These are phyloP conservation scores for Paratinospora sagittata DNA, from an alignment of 164 flowering plant species.

Conservation along the genomic window DNA sequence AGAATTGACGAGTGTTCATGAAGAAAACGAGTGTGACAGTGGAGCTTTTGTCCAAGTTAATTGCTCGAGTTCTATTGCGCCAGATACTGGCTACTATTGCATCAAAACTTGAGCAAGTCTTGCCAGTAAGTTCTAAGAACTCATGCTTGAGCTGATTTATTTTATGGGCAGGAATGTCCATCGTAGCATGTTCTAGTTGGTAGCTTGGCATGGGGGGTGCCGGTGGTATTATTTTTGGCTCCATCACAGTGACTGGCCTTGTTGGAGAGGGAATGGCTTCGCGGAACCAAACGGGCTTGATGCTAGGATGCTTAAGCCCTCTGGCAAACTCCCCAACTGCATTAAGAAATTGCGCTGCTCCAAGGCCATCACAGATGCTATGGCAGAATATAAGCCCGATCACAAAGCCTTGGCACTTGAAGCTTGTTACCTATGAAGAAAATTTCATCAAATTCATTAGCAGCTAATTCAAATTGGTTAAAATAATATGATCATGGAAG, in stretches of 20 bases:
- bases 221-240: conserved; percentile 13
- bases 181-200: conserved; percentile 35
- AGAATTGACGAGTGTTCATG: conserved; percentile 43
- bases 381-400: conserved; percentile 63
- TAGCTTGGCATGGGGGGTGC: conserved; percentile 34
- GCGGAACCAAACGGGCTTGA: conserved; percentile 43
- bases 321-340: conserved; percentile 58
- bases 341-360: conserved; percentile 61
- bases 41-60: conserved; percentile 16
- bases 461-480: too few species aligned
- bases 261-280: conserved; percentile 32
- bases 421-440: conserved; percentile 42
- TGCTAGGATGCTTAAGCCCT: conserved; percentile 31
- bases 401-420: conserved; percentile 52
- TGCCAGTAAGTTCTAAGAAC: conserved; percentile 28
- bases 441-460: not conserved
- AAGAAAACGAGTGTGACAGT: conserved; percentile 49
- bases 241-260: not conserved
- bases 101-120: conserved; percentile 56
- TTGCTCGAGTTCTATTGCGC: conserved; percentile 38
- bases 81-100: conserved; percentile 46
- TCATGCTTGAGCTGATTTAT: conserved; percentile 38
- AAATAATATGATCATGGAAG: too few species aligned
- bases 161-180: conserved; percentile 39
- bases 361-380: conserved; percentile 60